phyloP scores from a whole-genome alignment of 257 asterid genomes.

The Solanum verrucosum region DNA sequence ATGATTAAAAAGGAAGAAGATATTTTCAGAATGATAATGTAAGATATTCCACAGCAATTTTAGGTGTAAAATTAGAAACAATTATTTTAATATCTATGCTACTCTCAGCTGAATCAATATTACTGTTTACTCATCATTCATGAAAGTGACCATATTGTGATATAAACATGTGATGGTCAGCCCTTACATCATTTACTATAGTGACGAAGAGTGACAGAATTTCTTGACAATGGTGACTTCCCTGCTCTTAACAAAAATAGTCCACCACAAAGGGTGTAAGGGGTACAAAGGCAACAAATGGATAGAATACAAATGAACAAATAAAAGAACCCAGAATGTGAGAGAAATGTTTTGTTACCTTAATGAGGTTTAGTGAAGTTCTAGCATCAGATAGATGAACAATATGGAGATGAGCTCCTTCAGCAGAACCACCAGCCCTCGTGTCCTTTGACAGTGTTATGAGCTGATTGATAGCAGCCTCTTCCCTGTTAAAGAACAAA shows the following conservation, averaged over 20 bases:
- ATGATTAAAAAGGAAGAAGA: background rate
- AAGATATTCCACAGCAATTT: background rate
- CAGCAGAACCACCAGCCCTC: conserved; percentile 64
- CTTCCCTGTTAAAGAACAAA: conserved; percentile 55
- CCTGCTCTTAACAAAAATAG: background rate
- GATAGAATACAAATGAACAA: background rate
- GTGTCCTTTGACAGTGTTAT: conserved; percentile 50
- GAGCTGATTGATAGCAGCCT: conserved; percentile 79
- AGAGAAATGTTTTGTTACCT: conserved; percentile 30
- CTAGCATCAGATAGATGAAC: conserved; percentile 90
- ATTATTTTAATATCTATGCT: background rate
- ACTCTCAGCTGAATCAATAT: background rate
- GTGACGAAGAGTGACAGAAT: background rate
- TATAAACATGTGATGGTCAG: background rate
- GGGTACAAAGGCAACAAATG: background rate
- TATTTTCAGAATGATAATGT: background rate
- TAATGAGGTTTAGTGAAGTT: conserved; percentile 68
- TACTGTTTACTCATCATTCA: background rate
- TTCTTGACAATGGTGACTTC: background rate
- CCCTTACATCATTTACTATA: background rate
- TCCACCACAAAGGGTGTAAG: background rate
- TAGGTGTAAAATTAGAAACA: background rate
- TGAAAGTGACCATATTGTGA: background rate
- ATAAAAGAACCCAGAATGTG: background rate
- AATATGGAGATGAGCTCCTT: conserved; percentile 94